These are phyloP conservation scores for Colletotrichum destructivum DNA, from an alignment of 2,329 filamentous ascomycete genomes.

Conservation along the genomic window DNA sequence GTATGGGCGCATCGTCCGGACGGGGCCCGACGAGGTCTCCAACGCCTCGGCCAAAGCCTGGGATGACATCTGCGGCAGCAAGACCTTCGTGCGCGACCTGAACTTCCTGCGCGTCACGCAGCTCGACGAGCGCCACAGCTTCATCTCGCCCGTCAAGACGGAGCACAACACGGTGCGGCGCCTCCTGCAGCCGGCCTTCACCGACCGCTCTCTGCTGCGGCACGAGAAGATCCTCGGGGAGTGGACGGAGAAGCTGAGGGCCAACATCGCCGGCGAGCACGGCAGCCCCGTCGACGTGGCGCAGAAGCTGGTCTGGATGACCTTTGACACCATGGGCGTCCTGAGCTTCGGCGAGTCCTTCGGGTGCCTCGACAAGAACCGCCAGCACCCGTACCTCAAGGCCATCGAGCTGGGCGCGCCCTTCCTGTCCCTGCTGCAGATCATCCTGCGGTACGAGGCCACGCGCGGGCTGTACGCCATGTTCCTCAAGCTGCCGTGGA, in stretches of 20 bases:
- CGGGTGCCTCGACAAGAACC: background rate
- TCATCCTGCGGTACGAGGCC: background rate
- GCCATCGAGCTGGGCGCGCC: slow-evolving; percentile 5
- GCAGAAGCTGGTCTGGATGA: slow-evolving; percentile 1
- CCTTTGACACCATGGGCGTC: slow-evolving; percentile 6
- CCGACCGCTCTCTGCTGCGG: background rate
- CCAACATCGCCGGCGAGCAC: background rate
- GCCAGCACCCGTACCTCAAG: slow-evolving; percentile 5
- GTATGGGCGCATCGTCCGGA: slow-evolving; percentile 1
- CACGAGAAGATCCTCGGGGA: background rate
- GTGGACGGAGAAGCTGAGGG: slow-evolving; percentile 4
- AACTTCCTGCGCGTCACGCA: slow-evolving; percentile 6
- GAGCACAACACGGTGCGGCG: slow-evolving; percentile 3
- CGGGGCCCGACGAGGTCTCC: slow-evolving; percentile 2
- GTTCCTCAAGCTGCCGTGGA: slow-evolving; percentile 1
- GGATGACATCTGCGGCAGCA: slow-evolving; percentile 6
- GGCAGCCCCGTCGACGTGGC: background rate
- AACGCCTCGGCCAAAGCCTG: slow-evolving; percentile 3
- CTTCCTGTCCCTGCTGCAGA: background rate
- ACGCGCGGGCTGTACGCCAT: background rate
- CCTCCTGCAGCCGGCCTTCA: background rate
- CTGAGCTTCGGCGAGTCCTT: slow-evolving; percentile 6
- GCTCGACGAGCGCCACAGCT: slow-evolving; percentile 6
- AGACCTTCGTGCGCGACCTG: background rate
- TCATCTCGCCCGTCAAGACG: slow-evolving; percentile 4